These are phyloP conservation scores for Dichotomocladium elegans DNA, from an alignment of 371 early-diverging fungal species.

Conservation along the genomic window DNA sequence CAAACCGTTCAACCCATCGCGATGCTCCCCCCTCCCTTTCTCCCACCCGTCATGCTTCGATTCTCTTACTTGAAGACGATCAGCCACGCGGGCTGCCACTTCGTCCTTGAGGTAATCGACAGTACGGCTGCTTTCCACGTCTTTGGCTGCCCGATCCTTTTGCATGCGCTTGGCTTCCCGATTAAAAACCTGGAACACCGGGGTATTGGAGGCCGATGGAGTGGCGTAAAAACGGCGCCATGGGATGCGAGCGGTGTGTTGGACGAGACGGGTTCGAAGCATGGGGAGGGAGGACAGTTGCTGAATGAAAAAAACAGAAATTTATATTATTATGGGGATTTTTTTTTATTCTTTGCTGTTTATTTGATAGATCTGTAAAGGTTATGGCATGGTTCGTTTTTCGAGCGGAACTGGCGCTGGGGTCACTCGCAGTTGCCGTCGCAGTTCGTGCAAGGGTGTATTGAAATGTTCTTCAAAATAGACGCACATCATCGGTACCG, in stretches of 20 bases:
- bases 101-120: conserved; percentile 93
- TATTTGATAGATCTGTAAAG: no score
- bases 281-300: conserved; percentile 2
- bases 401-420: conserved; percentile 22
- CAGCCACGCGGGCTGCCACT: conserved; percentile 83
- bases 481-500: conserved; percentile 79
- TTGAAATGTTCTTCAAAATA: conserved; percentile 84
- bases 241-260: neutral
- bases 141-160: conserved; percentile 72
- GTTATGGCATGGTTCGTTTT: neutral
- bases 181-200: conserved; percentile 72
- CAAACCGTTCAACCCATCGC: neutral
- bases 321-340: no score
- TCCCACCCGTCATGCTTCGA: no score
- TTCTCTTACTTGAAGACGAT: conserved; percentile 72
- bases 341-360: no score
- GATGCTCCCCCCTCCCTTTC: neutral
- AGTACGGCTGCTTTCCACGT: conserved; percentile 59
- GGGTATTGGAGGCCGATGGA: conserved; percentile 15
- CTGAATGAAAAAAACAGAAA: neutral
- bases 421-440: conserved; percentile 60
- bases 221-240: conserved; percentile 15
- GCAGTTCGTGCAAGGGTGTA: conserved; percentile 64
- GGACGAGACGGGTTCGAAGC: conserved; percentile 4
- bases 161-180: conserved; percentile 72